These are phyloP conservation scores for Tuctoria greenei DNA, from an alignment of 176 grass and related monocot species.

Conservation along the genomic window DNA sequence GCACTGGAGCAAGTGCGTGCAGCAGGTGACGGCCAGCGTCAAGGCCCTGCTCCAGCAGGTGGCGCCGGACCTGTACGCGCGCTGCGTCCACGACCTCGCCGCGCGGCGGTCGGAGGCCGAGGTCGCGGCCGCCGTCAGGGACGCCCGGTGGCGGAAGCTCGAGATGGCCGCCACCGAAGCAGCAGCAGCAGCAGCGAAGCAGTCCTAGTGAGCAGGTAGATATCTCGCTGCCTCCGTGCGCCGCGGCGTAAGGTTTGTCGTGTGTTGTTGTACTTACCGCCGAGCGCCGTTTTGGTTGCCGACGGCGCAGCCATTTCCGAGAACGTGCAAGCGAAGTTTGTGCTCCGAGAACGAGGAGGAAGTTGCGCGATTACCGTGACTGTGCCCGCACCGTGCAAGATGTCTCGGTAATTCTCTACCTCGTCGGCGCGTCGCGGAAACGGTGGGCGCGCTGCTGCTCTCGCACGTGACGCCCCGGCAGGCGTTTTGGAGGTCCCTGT, in stretches of 20 bases:
- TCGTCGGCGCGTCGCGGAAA: not conserved
- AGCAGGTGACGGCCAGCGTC: slow-evolving; percentile 61
- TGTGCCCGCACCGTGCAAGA: not conserved
- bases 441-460: not conserved
- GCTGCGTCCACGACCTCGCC: slow-evolving; percentile 44
- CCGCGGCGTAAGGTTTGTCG: not conserved
- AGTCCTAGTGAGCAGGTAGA: not conserved
- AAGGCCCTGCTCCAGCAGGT: slow-evolving; percentile 58
- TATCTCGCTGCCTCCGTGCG: not conserved
- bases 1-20: slow-evolving; percentile 93
- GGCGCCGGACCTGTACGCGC: slow-evolving; percentile 59
- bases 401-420: not conserved
- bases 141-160: slow-evolving; percentile 54
- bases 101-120: slow-evolving; percentile 9
- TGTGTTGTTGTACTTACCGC: slow-evolving; percentile 1
- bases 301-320: not conserved
- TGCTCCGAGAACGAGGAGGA: not conserved
- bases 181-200: not conserved
- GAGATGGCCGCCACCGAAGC: slow-evolving; percentile 34
- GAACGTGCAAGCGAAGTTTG: slow-evolving; percentile 38
- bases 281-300: not conserved
- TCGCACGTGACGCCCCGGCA: slow-evolving; percentile 12
- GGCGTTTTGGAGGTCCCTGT: slow-evolving; percentile 23
- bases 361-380: not conserved
- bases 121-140: slow-evolving; percentile 36